Conservation (phyloP, 106 monocot genomes). For the Vanilla planifolia region DNA sequence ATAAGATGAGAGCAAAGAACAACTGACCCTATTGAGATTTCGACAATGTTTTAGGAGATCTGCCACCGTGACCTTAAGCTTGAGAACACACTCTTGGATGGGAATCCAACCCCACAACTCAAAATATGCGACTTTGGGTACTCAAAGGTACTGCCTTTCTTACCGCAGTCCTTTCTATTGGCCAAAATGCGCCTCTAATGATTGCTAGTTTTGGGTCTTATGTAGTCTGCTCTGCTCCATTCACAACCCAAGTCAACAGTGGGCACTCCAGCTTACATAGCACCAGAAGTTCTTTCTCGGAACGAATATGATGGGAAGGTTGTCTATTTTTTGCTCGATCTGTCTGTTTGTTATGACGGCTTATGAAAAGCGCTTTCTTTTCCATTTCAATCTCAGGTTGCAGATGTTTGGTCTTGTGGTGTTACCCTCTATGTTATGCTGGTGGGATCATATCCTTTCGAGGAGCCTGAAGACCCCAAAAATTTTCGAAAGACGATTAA, state of each 20-base stretch:
- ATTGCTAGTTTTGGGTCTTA: too few species aligned
- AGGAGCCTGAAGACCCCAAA: conserved; percentile 80
- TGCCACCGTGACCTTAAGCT: conserved; percentile 93
- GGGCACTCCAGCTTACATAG: conserved; percentile 91
- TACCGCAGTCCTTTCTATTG: neutral
- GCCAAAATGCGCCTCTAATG: neutral
- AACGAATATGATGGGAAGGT: conserved; percentile 95
- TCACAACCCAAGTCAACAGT: conserved; percentile 96
- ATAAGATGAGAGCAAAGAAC: neutral
- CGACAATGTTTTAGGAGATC: conserved; percentile 50
- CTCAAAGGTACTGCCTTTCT: conserved; percentile 52
- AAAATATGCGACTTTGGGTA: conserved; percentile 97
- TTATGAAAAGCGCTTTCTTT: too few species aligned
- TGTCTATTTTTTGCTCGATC: conserved; percentile 5
- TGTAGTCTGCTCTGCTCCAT: conserved; percentile 76
- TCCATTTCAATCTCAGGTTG: conserved; percentile 40
- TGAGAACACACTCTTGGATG: conserved; percentile 90
- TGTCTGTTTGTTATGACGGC: too few species aligned
- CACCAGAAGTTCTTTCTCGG: conserved; percentile 71
- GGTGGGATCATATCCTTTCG: conserved; percentile 91
- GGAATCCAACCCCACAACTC: conserved; percentile 62
- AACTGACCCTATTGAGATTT: too few species aligned
- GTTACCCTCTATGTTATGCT: conserved; percentile 98
- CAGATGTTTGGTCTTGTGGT: conserved; percentile 99
- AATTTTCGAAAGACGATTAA: conserved; percentile 79